Percentiles rank a stretch among this genome's conserved stretches.
Conservation (phyloP, 2,329 filamentous ascomycete species). For the Trematosphaeria pertusa region DNA sequence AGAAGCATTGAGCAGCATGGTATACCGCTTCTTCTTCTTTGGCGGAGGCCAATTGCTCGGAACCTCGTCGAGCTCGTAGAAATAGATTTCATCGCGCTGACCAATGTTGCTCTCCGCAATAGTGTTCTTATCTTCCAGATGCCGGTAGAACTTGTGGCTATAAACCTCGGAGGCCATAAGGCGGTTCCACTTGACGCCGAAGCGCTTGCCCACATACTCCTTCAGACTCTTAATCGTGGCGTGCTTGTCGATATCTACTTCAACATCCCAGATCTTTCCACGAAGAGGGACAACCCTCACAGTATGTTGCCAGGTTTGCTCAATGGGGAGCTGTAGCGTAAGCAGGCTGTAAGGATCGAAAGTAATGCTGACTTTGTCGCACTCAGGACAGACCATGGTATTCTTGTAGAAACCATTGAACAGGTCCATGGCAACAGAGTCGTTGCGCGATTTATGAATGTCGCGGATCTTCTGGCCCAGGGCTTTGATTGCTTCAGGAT, state of each 20-base stretch:
- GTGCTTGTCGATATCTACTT: conserved; percentile 82
- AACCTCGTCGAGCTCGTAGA: conserved; percentile 78
- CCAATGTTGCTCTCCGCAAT: conserved; percentile 76
- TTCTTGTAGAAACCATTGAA: conserved; percentile 99
- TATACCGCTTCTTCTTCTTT: conserved; percentile 54
- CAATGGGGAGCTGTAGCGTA: conserved; percentile 86
- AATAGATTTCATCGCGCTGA: conserved; percentile 66
- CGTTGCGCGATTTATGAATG: conserved; percentile 89
- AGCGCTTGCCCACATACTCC: conserved; percentile 63
- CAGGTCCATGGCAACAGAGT: conserved; percentile 92
- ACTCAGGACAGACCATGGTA: conserved; percentile 88
- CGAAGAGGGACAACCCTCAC: conserved; percentile 81
- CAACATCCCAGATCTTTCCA: conserved; percentile 72
- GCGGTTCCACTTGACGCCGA: conserved; percentile 62
- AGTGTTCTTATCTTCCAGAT: conserved; percentile 70
- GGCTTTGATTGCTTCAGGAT: conserved; percentile 78
- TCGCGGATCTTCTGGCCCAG: conserved; percentile 91
- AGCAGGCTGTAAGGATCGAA: conserved; percentile 98
- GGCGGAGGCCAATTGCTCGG: conserved; percentile 78
- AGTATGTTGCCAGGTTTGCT: conserved; percentile 78
- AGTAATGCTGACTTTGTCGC: conserved; percentile 95
- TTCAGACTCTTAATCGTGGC: conserved; percentile 73
- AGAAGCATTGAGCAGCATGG: conserved; percentile 54
- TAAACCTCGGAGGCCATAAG: conserved; percentile 86
- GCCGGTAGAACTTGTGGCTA: conserved; percentile 83